A percentile compares a stretch with the other conserved stretches of the same genome.
These are phyloP conservation scores for Fusarium aywerte DNA, from an alignment of 2,329 filamentous ascomycete species.

Conservation along the genomic window DNA sequence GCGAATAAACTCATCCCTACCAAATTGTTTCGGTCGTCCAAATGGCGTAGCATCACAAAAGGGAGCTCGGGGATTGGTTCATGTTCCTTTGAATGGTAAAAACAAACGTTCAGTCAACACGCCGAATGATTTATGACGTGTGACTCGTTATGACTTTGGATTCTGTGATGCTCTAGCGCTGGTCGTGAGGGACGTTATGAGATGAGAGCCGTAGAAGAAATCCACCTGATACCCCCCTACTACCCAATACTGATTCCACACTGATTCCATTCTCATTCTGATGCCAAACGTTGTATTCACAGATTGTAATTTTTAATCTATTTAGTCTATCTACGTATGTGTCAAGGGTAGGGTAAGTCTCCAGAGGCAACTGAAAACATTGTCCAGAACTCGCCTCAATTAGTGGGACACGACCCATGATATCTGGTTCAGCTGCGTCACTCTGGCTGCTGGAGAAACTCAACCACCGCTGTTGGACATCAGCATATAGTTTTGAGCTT, in stretches of 20 bases:
- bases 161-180: slow-evolving; percentile 30
- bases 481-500: neutral
- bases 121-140: slow-evolving; percentile 36
- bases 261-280: slow-evolving; percentile 14
- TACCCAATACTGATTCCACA: neutral
- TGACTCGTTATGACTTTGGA: slow-evolving; percentile 25
- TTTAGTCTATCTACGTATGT: slow-evolving; percentile 7
- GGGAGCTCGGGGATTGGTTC: slow-evolving; percentile 56
- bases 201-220: slow-evolving; percentile 33
- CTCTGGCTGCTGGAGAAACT: slow-evolving; percentile 67
- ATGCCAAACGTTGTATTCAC: neutral
- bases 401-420: slow-evolving; percentile 18
- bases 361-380: slow-evolving; percentile 7
- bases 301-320: slow-evolving; percentile 1
- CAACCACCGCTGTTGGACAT: slow-evolving; percentile 64
- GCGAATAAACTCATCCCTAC: slow-evolving; percentile 51
- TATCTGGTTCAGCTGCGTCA: slow-evolving; percentile 43
- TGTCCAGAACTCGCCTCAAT: slow-evolving; percentile 12
- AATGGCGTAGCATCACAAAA: slow-evolving; percentile 58
- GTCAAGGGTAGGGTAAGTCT: slow-evolving; percentile 11
- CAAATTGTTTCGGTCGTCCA: slow-evolving; percentile 57
- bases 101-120: slow-evolving; percentile 48
- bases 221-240: neutral
- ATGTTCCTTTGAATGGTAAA: slow-evolving; percentile 54
- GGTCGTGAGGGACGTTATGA: slow-evolving; percentile 21